A percentile compares a stretch with the other conserved stretches of the same genome.
These are phyloP conservation scores for Fagopyrum tataricum DNA, from an alignment of 148 eudicot species.

Conservation along the genomic window DNA sequence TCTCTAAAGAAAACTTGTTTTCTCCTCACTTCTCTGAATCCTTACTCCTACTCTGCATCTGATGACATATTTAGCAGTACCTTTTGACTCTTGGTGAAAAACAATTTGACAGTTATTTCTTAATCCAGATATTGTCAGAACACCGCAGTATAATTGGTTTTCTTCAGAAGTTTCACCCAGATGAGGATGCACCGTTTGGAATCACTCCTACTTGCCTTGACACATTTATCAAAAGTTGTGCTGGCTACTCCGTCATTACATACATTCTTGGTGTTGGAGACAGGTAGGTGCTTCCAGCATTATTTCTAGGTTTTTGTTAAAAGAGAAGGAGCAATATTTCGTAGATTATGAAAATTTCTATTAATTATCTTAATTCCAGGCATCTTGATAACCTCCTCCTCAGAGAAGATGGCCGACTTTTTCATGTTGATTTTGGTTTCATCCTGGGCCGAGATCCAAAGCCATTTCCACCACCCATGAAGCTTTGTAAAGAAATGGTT, in stretches of 20 bases:
- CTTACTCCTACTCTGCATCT: background rate
- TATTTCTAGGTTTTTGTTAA: background rate
- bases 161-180: slow-evolving; percentile 93
- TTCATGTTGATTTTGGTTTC: slow-evolving; percentile 97
- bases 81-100: background rate
- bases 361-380: slow-evolving; percentile 26
- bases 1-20: background rate
- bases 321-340: background rate
- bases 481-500: slow-evolving; percentile 98
- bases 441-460: slow-evolving; percentile 96
- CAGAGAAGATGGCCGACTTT: slow-evolving; percentile 85
- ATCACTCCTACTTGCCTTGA: slow-evolving; percentile 94
- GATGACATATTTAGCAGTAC: background rate
- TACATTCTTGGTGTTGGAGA: slow-evolving; percentile 97
- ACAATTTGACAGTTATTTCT: slow-evolving; percentile 8
- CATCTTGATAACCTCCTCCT: slow-evolving; percentile 96
- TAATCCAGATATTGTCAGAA: slow-evolving; percentile 76
- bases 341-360: background rate
- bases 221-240: slow-evolving; percentile 96
- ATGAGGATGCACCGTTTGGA: slow-evolving; percentile 90
- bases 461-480: slow-evolving; percentile 99
- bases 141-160: slow-evolving; percentile 84
- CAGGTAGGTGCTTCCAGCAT: slow-evolving; percentile 40
- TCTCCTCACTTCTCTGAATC: background rate
- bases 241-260: slow-evolving; percentile 96